phyloP scores from a whole-genome alignment of 2,329 filamentous ascomycete genomes.

The Aspergillus texensis region DNA sequence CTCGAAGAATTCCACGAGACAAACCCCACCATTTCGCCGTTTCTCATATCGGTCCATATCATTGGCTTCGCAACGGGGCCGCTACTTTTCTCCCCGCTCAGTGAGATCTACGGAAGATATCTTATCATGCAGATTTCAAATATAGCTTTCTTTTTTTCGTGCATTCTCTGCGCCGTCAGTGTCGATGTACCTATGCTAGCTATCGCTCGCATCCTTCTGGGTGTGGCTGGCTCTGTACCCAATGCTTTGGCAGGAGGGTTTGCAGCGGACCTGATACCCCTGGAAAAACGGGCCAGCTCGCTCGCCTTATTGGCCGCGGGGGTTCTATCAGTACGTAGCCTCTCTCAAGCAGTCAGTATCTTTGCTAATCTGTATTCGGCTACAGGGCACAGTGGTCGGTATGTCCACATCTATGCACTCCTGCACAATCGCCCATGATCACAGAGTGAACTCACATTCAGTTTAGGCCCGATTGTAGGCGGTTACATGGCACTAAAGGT shows the following conservation, averaged over 20 bases:
- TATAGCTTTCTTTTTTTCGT: neutral
- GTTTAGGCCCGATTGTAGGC: slow-evolving; percentile 1
- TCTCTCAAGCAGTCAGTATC: no score
- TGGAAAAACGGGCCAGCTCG: slow-evolving; percentile 5
- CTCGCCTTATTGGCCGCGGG: neutral
- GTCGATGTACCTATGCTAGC: slow-evolving; percentile 7
- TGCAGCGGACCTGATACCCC: slow-evolving; percentile 1
- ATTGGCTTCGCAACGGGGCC: slow-evolving; percentile 7
- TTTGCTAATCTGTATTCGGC: neutral
- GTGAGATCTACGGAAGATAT: slow-evolving; percentile 3
- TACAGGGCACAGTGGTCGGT: neutral
- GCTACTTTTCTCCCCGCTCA: neutral
- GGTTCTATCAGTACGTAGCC: neutral
- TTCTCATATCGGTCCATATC: slow-evolving; percentile 1
- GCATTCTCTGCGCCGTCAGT: slow-evolving; percentile 1
- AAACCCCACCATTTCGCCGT: neutral
- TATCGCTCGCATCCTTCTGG: slow-evolving; percentile 2
- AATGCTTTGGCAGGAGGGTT: neutral
- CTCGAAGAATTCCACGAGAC: slow-evolving; percentile 2
- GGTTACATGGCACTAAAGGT: slow-evolving; percentile 1
- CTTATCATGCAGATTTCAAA: neutral
- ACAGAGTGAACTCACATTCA: neutral
- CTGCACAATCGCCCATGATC: neutral
- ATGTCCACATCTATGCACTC: neutral
- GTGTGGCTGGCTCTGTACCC: neutral